A percentile compares a stretch with the other conserved stretches of the same genome.
Conservation (phyloP, 805 yeast genomes). For the Priceomyces medius region DNA sequence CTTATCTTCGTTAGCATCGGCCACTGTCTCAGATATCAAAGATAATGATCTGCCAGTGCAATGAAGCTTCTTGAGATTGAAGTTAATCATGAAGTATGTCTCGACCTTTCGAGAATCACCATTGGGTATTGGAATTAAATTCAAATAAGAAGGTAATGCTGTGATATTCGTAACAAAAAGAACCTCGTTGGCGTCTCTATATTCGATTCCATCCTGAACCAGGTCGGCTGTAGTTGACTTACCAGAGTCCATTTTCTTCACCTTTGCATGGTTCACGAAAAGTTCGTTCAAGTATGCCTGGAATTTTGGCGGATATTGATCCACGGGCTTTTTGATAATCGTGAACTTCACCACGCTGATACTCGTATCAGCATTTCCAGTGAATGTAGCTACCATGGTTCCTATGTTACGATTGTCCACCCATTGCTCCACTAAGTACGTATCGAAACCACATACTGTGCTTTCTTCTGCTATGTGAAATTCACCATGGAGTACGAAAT, state of each 20-base stretch:
- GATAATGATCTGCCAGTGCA: slow-evolving; percentile 87
- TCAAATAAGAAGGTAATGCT: slow-evolving; percentile 70
- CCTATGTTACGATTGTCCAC: slow-evolving; percentile 67
- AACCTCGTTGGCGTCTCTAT: slow-evolving; percentile 17
- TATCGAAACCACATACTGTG: slow-evolving; percentile 71
- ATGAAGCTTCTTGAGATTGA: slow-evolving; percentile 69
- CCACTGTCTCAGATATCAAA: slow-evolving; percentile 59
- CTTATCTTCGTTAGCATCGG: slow-evolving; percentile 78
- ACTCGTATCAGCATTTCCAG: slow-evolving; percentile 74
- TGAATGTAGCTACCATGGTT: slow-evolving; percentile 72
- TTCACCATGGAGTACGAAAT: slow-evolving; percentile 30
- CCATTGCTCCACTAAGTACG: slow-evolving; percentile 96
- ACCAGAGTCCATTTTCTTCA: slow-evolving; percentile 49
- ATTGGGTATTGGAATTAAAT: slow-evolving; percentile 65
- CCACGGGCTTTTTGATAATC: slow-evolving; percentile 46
- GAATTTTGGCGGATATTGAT: slow-evolving; percentile 51
- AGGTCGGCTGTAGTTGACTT: slow-evolving; percentile 1
- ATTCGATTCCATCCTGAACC: not conserved
- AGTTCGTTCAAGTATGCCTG: slow-evolving; percentile 65
- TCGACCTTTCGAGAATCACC: slow-evolving; percentile 56
- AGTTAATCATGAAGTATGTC: slow-evolving; percentile 65
- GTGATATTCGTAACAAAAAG: slow-evolving; percentile 83
- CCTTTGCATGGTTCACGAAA: slow-evolving; percentile 61
- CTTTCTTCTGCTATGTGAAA: slow-evolving; percentile 46
- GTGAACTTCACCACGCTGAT: slow-evolving; percentile 60